Evolutionary conservation across 768 basidiomycete genomes (phyloP).

Genomic region (Russula compacta): DNA sequence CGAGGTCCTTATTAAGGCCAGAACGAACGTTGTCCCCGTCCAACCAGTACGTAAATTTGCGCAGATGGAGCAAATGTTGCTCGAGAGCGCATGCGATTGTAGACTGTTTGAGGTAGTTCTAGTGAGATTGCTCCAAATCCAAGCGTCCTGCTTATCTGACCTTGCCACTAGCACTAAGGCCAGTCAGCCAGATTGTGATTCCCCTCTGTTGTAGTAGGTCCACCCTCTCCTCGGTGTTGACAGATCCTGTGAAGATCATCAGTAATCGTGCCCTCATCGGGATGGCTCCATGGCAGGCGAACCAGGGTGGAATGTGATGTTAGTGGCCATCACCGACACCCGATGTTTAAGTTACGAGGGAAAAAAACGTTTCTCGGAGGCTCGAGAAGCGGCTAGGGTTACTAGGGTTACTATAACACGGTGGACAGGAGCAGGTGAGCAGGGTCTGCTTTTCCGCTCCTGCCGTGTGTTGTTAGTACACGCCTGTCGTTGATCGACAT

Average conservation of each 20-base stretch:
- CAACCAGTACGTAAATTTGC: constrained; percentile 81
- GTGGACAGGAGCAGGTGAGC: too few species aligned
- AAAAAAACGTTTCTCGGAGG: background rate
- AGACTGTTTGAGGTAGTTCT: constrained; percentile 43
- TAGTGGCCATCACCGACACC: constrained; percentile 29
- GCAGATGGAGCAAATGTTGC: constrained; percentile 83
- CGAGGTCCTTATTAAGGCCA: constrained; percentile 93
- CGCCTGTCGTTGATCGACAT: too few species aligned
- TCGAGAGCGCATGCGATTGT: constrained; percentile 97
- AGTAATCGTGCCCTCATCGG: background rate
- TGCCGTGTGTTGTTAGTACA: too few species aligned
- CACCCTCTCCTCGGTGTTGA: constrained; percentile 7
- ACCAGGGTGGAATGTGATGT: constrained; percentile 31
- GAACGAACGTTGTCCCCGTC: constrained; percentile 96
- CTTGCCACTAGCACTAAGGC: constrained; percentile 92
- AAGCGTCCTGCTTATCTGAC: constrained; percentile 31
- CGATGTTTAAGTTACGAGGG: background rate
- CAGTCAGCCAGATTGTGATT: constrained; percentile 69
- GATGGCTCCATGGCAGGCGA: background rate
- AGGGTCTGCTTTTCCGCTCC: too few species aligned
- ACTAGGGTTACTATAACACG: background rate
- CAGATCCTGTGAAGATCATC: constrained; percentile 8
- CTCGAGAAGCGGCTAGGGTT: background rate
- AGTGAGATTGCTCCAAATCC: background rate
- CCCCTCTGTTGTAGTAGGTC: constrained; percentile 4